A percentile compares a stretch with the other conserved stretches of the same genome.
These are phyloP conservation scores for Backusella liffmaniae DNA, from an alignment of 192 early-diverging fungal species.

Conservation along the genomic window DNA sequence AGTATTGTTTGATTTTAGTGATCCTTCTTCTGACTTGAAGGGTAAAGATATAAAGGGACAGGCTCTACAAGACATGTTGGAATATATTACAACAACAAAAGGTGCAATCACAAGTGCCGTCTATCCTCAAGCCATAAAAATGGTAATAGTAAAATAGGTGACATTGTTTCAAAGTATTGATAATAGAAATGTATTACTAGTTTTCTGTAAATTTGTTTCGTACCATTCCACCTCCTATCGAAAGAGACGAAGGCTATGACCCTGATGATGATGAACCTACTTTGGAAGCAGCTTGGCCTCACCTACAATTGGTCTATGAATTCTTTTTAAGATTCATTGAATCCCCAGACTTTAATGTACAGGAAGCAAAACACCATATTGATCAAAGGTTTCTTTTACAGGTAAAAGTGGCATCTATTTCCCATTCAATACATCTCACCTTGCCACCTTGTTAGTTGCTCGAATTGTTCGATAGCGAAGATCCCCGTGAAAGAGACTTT, in stretches of 20 bases:
- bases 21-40: slow-evolving; percentile 80
- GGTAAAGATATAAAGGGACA: slow-evolving; percentile 97
- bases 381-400: slow-evolving; percentile 93
- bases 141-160: slow-evolving; percentile 57
- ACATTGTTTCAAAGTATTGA: not conserved
- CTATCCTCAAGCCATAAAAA: slow-evolving; percentile 91
- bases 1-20: slow-evolving; percentile 95
- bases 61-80: slow-evolving; percentile 87
- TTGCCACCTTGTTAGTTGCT: slow-evolving; percentile 64
- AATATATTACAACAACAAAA: slow-evolving; percentile 88
- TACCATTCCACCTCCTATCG: slow-evolving; percentile 94
- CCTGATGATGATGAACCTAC: slow-evolving; percentile 99
- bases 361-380: slow-evolving; percentile 94
- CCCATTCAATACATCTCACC: not conserved
- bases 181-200: slow-evolving; percentile 37
- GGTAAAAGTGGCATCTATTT: slow-evolving; percentile 37
- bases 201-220: slow-evolving; percentile 95
- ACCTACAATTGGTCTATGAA: slow-evolving; percentile 97
- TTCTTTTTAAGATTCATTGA: slow-evolving; percentile 98
- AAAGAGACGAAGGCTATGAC: slow-evolving; percentile 94
- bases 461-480: slow-evolving; percentile 98
- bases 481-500: slow-evolving; percentile 98
- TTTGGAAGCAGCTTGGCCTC: slow-evolving; percentile 96
- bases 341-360: slow-evolving; percentile 96
- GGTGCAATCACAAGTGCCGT: slow-evolving; percentile 86